phyloP scores from a whole-genome alignment of 345 rosid genomes.

The Corchorus olitorius region DNA sequence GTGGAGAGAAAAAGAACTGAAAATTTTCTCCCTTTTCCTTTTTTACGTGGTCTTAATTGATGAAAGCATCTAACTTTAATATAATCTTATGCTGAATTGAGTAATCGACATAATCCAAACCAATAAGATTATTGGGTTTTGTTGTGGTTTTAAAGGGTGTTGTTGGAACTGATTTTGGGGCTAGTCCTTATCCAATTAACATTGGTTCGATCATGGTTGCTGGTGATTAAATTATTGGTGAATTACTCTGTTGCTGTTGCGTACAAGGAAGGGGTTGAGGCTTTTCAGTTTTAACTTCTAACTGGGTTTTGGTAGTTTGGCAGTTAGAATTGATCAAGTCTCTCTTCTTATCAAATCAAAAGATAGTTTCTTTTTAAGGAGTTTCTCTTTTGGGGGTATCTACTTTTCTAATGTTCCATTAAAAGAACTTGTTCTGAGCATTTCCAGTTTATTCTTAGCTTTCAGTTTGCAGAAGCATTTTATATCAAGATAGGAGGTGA shows the following conservation, averaged over 20 bases:
- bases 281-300: neutral
- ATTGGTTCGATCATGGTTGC: slow-evolving; percentile 8
- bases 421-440: neutral
- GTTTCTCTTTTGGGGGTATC: neutral
- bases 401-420: neutral
- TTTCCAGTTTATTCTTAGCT: neutral
- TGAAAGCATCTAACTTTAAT: neutral
- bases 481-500: neutral
- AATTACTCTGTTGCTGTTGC: slow-evolving; percentile 8
- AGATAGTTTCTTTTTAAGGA: neutral
- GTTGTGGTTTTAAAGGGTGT: slow-evolving; percentile 5
- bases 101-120: neutral
- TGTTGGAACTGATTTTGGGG: slow-evolving; percentile 13
- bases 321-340: neutral
- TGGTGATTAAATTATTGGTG: slow-evolving; percentile 19
- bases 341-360: neutral
- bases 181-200: neutral
- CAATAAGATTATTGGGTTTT: neutral
- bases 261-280: slow-evolving; percentile 7
- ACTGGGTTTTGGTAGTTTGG: neutral
- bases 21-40: neutral
- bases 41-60: neutral
- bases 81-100: neutral
- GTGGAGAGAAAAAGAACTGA: neutral
- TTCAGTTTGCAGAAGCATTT: neutral